Percentiles rank a stretch among this genome's conserved stretches.
Conservation (phyloP, 202 grass and related monocot genomes). For the Digitaria exilis region DNA sequence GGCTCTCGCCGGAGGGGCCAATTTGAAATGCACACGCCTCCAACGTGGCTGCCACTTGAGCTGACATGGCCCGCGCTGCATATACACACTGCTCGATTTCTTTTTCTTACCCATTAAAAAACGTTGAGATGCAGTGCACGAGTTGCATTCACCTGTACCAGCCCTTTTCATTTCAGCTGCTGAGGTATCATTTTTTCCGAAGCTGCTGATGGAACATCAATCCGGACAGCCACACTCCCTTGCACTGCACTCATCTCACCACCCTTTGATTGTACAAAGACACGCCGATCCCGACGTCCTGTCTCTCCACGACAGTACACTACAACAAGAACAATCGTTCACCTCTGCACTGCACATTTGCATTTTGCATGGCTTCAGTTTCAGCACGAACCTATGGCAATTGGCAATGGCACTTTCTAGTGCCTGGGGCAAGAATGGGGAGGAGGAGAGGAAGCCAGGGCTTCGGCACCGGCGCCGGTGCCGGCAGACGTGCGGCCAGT, state of each 20-base stretch:
- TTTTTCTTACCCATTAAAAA: no score
- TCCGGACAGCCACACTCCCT: slow-evolving; percentile 18
- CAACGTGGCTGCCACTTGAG: neutral
- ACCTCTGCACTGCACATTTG: neutral
- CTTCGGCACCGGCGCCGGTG: neutral
- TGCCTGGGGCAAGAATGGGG: neutral
- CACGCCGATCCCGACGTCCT: slow-evolving; percentile 31
- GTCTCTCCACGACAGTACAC: slow-evolving; percentile 48
- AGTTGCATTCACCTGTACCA: neutral
- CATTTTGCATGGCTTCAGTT: neutral
- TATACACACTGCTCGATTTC: neutral
- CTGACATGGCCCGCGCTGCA: neutral
- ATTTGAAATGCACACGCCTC: neutral
- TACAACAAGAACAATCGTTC: neutral
- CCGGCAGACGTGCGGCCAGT: slow-evolving; percentile 22
- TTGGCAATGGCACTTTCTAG: neutral
- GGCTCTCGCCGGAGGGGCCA: no score
- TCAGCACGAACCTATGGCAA: neutral
- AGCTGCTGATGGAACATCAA: neutral
- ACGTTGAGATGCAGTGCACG: neutral
- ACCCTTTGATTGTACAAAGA: slow-evolving; percentile 17
- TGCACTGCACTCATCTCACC: slow-evolving; percentile 48
- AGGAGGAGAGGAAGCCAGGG: no score
- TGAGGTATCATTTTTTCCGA: neutral
- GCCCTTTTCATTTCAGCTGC: neutral